Evolutionary conservation across 345 rosid species (phyloP), one percentile per base, ranked within the genome.

Genomic region (Theobroma cacao): DNA sequence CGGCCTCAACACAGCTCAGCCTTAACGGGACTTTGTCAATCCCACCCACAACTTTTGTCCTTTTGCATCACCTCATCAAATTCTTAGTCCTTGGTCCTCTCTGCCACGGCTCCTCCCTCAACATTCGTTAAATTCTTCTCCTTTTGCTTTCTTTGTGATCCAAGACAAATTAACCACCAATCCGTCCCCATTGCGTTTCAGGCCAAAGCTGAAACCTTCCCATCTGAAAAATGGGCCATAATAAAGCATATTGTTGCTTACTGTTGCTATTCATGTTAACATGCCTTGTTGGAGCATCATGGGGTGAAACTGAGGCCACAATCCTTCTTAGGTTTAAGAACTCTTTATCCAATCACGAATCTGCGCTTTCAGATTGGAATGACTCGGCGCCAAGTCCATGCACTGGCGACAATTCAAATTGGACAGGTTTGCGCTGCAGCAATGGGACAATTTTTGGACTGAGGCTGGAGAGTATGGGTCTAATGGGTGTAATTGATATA

Each of bases 351-450:
- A 83, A 87, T 47, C 38, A 66, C 50, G 45, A 17, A 2, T 1
- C 80, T 3, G 67, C 43, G 0, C 81, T 95, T 2, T 6, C 13
- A 15, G 66, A 75, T 43, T 93, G 98, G 98, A 41, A 65, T n/a
- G 56, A 20, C 1, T 17, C 86, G 3, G 77, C 66, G 0, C 41
- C 79, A 0, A 75, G 79, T 50, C 92, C 93, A 3, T 87, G 89
- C 81, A 75, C 41, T 0, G 82, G 80, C 28, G 43, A 72, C 52
- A 3, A 34, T 15, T 30, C 84, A 0, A 78, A 61, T 7, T 95
- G 98, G 99, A 73, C 47, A 0, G 99, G 97, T 4, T 69, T 95
- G 41, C 77, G 62, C 26, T 95, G 99, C 80, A 43, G 22, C 0
- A 75, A 80, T 1, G 86, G 91, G 14, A 2, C 22, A 3, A 83